Conservation (phyloP, 192 early-diverging fungal species). For the Backusella morwellensis region DNA sequence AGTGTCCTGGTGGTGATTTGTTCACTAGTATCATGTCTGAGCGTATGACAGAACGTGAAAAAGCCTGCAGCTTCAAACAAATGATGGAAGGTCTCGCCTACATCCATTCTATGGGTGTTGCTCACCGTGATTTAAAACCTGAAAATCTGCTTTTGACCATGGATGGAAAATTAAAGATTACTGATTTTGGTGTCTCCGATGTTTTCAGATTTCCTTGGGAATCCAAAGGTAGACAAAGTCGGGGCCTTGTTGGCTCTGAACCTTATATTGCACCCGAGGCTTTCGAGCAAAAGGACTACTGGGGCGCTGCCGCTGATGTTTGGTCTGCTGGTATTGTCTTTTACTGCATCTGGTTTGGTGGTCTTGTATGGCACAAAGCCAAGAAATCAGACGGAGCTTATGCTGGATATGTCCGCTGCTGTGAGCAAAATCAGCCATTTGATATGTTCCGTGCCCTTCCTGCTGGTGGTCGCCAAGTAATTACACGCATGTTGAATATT, state of each 20-base stretch:
- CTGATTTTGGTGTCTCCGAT: conserved; percentile 97
- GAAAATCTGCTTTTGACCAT: conserved; percentile 89
- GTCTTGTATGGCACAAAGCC: conserved; percentile 32
- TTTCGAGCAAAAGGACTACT: conserved; percentile 81
- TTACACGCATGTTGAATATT: conserved; percentile 25
- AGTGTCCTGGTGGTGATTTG: conserved; percentile 91
- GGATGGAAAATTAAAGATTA: conserved; percentile 85
- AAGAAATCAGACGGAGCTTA: conserved; percentile 32
- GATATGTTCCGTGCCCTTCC: conserved; percentile 21
- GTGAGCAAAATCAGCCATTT: conserved; percentile 36
- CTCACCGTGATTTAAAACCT: conserved; percentile 83
- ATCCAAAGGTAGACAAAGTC: conserved; percentile 67
- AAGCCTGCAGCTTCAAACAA: conserved; percentile 96
- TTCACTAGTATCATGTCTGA: conserved; percentile 81
- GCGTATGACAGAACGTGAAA: conserved; percentile 67
- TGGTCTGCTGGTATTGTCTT: conserved; percentile 94
- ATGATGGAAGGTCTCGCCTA: conserved; percentile 87
- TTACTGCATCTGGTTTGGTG: conserved; percentile 31
- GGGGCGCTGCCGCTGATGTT: conserved; percentile 86
- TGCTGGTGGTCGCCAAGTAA: conserved; percentile 5
- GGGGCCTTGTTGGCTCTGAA: conserved; percentile 89
- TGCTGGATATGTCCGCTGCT: conserved; percentile 35
- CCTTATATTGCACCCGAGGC: conserved; percentile 98
- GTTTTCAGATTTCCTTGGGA: conserved; percentile 92
- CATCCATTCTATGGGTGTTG: conserved; percentile 92